Evolutionary conservation across 2,329 filamentous ascomycete species (phyloP).

Genomic region (Cladobotryum mycophilum): DNA sequence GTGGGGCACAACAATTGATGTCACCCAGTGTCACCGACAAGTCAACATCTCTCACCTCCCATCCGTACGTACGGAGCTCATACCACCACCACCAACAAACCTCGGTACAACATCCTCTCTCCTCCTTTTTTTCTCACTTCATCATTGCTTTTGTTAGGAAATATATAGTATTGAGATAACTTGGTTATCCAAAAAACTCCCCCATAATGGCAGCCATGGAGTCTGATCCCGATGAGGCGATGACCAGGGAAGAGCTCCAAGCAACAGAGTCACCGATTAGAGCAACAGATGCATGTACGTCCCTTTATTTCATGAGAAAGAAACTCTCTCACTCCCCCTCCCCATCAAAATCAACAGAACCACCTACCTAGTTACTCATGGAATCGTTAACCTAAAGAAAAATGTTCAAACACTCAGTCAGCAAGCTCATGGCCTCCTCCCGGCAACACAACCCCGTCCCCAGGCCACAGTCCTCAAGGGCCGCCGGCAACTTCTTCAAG

Average conservation of each 20-base stretch:
- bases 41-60: too few relatives aligned
- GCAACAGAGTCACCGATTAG: constrained; percentile 23
- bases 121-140: neutral
- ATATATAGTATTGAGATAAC: neutral
- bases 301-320: neutral
- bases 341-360: neutral
- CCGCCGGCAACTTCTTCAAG: constrained; percentile 36
- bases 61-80: too few relatives aligned
- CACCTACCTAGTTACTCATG: too few relatives aligned
- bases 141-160: neutral
- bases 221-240: constrained; percentile 33
- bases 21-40: too few relatives aligned
- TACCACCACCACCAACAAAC: too few relatives aligned
- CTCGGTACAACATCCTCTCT: neutral
- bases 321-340: neutral
- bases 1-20: too few relatives aligned
- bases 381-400: too few relatives aligned
- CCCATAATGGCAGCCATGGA: constrained; percentile 19
- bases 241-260: constrained; percentile 36
- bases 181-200: neutral
- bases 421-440: constrained; percentile 31
- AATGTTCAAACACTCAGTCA: constrained; percentile 19
- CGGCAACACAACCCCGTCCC: constrained; percentile 16
- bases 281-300: constrained; percentile 37
- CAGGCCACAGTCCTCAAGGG: constrained; percentile 11